These are phyloP conservation scores for Fonsecaea monophora DNA, from an alignment of 2,329 filamentous ascomycete species.

Conservation along the genomic window DNA sequence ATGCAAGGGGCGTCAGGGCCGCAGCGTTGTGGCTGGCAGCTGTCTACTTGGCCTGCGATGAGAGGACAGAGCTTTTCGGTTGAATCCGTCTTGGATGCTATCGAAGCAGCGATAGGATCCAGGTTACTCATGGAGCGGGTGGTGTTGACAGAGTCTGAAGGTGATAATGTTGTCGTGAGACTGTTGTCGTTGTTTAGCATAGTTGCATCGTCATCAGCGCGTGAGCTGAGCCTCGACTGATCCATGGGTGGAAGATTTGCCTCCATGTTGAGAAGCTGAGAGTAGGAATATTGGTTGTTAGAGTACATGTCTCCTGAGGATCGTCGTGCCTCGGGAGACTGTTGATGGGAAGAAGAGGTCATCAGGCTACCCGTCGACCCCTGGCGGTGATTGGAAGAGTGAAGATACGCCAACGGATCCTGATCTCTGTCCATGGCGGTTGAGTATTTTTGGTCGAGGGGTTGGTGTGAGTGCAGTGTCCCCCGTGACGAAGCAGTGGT, in stretches of 20 bases:
- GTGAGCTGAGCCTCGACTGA: conserved; percentile 37
- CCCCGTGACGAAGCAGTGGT: conserved; percentile 24
- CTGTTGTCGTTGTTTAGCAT: conserved; percentile 33
- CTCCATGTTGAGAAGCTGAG: conserved; percentile 38
- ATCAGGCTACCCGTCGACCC: conserved; percentile 25
- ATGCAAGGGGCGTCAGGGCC: conserved; percentile 40
- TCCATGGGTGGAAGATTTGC: conserved; percentile 35
- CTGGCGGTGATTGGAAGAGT: conserved; percentile 27
- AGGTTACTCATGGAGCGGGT: conserved; percentile 31
- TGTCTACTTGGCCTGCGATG: conserved; percentile 37
- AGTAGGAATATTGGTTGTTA: conserved; percentile 34
- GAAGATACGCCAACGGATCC: conserved; percentile 30
- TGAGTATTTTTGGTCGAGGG: conserved; percentile 32
- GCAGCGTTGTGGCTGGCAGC: conserved; percentile 37
- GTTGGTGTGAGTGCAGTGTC: conserved; percentile 15
- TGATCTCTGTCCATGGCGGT: conserved; percentile 35
- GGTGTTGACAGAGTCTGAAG: conserved; percentile 32
- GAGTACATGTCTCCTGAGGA: conserved; percentile 36
- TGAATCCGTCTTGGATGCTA: conserved; percentile 26
- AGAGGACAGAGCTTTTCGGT: conserved; percentile 39
- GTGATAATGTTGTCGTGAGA: conserved; percentile 29
- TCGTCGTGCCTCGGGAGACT: conserved; percentile 24
- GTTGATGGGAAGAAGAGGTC: conserved; percentile 24
- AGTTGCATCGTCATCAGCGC: conserved; percentile 33
- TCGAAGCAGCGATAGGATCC: conserved; percentile 32